Base-by-base conservation (phyloP, 75 land plant species). In the Picea glauca region DNA sequence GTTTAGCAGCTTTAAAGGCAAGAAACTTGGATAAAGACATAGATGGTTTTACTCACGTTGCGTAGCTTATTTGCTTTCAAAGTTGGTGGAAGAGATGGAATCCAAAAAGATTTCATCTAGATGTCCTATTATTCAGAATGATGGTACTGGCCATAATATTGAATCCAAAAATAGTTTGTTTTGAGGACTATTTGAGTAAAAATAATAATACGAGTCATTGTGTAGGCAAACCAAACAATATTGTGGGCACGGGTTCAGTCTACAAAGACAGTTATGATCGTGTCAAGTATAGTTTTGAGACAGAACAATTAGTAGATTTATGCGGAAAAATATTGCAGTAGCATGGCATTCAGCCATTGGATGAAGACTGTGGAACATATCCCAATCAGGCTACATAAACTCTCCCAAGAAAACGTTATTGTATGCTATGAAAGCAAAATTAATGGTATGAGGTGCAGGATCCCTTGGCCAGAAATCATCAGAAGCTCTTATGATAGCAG, bases 1-100 rank as follows among this genome's bases (percentile, higher is more conserved):
- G 98, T 46, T 90, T 94, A 72, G 98, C 98, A 84, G 90, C 99
- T 58, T 77, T 94, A 76, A 96, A 96, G 89, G 91, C 90, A 3
- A 78, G 85, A 76, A 91, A 96, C 79, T 20, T 90, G 78, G 98
- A 96, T 21, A 91, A 90, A 76, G 99, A 98, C 60, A 35, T 96
- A 43, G 90, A 93, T 84, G 93, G 84, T 0, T 96, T 94, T 80
- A 92, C 91, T 46, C 92, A 87, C 64, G 89, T 93, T 62, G 93
- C 94, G 77, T 95, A 96, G 79, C 92, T 94, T 62, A 77, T 58
- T 83, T 85, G 56, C 84, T 94, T 74, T 80, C 87, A 30, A 87
- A 75, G 79, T n/a, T 96, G 18, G 77, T 91, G 66, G 70, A 65
- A 21, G 90, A 91, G 76, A 33, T 92, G 61, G 99, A 96, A 79